Evolutionary conservation across 768 basidiomycete genomes (phyloP).

Genomic region (Hebeloma cylindrosporum): DNA sequence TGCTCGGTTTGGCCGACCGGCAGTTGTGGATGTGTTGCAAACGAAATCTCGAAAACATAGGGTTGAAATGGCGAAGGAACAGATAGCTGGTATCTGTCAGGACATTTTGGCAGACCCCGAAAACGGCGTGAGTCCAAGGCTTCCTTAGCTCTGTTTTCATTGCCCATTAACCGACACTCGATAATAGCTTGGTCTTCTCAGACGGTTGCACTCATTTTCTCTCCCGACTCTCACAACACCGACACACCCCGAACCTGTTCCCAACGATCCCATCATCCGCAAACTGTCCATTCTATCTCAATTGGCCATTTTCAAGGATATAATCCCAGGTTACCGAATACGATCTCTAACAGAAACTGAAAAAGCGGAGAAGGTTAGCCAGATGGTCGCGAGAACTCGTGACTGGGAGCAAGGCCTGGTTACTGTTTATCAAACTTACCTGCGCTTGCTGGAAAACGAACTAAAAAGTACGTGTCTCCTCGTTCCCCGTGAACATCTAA

Average conservation of each 20-base stretch:
- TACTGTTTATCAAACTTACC: conserved; percentile 82
- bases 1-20: conserved; percentile 83
- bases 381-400: conserved; percentile 84
- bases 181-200: conserved; percentile 80
- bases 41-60: conserved; percentile 64
- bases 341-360: conserved; percentile 88
- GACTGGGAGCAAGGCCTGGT: conserved; percentile 97
- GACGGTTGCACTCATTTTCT: conserved; percentile 89
- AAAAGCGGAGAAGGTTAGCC: conserved; percentile 90
- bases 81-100: conserved; percentile 91
- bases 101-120: conserved; percentile 95
- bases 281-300: conserved; percentile 89
- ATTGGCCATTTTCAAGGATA: conserved; percentile 92
- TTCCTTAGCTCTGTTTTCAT: conserved; percentile 3
- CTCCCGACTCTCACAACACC: conserved; percentile 69
- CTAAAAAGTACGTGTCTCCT: conserved; percentile 63
- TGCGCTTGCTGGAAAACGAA: conserved; percentile 82
- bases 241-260: conserved; percentile 65
- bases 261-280: conserved; percentile 80
- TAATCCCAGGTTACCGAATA: conserved; percentile 95
- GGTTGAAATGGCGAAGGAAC: conserved; percentile 84
- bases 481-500: conserved; percentile 7
- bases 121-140: conserved; percentile 67
- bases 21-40: conserved; percentile 69
- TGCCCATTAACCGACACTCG: too few relatives aligned